Conservation (phyloP, 139 green algal species). For the Ostreobium quekettii region DNA sequence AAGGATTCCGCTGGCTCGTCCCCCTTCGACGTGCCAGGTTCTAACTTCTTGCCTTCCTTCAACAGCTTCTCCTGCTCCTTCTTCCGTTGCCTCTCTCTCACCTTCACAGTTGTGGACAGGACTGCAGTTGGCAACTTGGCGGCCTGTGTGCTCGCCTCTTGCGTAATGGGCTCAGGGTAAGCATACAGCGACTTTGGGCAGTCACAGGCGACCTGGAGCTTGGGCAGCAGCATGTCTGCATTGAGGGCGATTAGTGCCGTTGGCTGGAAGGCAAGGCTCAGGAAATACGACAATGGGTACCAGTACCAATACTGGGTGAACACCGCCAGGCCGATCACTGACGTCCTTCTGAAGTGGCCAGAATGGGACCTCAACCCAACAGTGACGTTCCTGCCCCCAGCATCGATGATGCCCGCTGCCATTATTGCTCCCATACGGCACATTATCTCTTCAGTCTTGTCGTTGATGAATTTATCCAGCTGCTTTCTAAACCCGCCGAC, state of each 20-base stretch:
- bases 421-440: constrained; percentile 94
- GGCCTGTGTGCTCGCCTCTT: constrained; percentile 37
- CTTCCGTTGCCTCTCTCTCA: constrained; percentile 64
- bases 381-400: constrained; percentile 84
- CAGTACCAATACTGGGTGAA: constrained; percentile 99
- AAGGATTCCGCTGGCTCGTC: not conserved
- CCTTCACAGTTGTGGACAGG: constrained; percentile 87
- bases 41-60: not conserved
- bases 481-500: constrained; percentile 58
- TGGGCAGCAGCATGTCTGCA: constrained; percentile 64
- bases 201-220: constrained; percentile 47
- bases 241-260: constrained; percentile 85
- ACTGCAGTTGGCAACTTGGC: constrained; percentile 72
- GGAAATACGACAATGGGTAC: constrained; percentile 91
- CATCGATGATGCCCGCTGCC: constrained; percentile 48
- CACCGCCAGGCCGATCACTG: constrained; percentile 77
- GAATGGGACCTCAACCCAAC: constrained; percentile 62
- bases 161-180: constrained; percentile 69
- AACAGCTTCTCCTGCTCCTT: constrained; percentile 57
- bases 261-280: constrained; percentile 75
- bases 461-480: constrained; percentile 70
- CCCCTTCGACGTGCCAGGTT: constrained; percentile 5
- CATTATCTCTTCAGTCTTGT: constrained; percentile 93
- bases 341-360: constrained; percentile 76
- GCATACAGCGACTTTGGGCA: constrained; percentile 77